Evolutionary conservation across 768 basidiomycete genomes (phyloP).

Genomic region (Asterophora parasitica): DNA sequence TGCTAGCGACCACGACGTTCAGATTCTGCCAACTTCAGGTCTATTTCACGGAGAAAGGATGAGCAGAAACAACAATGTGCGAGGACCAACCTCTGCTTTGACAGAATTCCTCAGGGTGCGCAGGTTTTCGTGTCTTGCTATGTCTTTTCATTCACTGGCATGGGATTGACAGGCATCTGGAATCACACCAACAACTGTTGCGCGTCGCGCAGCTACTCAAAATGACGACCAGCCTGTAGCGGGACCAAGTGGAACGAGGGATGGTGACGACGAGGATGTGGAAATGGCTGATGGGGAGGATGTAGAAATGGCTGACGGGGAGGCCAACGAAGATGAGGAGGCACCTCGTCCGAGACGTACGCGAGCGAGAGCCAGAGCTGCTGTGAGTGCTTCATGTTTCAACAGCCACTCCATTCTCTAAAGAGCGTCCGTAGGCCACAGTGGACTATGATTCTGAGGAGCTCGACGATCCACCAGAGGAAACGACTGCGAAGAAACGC

Average conservation of each 20-base stretch:
- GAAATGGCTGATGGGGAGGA: slow-evolving; percentile 13
- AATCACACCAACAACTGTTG: slow-evolving; percentile 44
- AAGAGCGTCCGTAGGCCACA: slow-evolving; percentile 15
- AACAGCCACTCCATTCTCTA: not conserved
- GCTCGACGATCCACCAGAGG: slow-evolving; percentile 54
- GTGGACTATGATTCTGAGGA: slow-evolving; percentile 69
- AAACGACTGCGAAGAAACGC: slow-evolving; percentile 44
- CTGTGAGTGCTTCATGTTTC: slow-evolving; percentile 1
- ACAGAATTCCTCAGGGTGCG: slow-evolving; percentile 75
- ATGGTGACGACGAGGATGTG: slow-evolving; percentile 7
- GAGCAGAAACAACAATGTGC: slow-evolving; percentile 52
- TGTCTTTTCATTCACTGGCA: not conserved
- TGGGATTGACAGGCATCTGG: slow-evolving; percentile 35
- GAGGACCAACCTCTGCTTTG: slow-evolving; percentile 78
- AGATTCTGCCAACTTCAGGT: no score
- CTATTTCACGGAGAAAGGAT: slow-evolving; percentile 7
- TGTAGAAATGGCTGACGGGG: slow-evolving; percentile 11
- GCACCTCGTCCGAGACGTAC: slow-evolving; percentile 13
- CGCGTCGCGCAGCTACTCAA: slow-evolving; percentile 29
- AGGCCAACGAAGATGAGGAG: slow-evolving; percentile 8
- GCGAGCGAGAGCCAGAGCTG: slow-evolving; percentile 3
- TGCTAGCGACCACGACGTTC: not conserved
- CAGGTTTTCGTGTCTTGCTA: slow-evolving; percentile 6
- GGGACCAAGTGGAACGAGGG: slow-evolving; percentile 34
- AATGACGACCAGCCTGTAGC: slow-evolving; percentile 35